Base-by-base conservation (phyloP, 495 filamentous ascomycete genomes). In the Penicillium taxi region DNA sequence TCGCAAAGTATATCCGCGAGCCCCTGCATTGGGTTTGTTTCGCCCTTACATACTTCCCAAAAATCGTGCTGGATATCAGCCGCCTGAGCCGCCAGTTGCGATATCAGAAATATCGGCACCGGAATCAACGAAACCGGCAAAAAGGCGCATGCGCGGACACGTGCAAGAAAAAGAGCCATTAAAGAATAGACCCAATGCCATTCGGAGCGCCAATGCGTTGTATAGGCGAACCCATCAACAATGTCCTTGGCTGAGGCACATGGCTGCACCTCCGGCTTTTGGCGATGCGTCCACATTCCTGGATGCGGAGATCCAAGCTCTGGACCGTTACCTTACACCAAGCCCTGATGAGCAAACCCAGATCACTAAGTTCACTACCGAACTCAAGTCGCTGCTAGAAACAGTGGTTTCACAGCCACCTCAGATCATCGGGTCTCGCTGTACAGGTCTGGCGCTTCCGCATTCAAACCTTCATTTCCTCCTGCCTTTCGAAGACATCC, bases 401-500 rank as follows among this genome's bases (percentile, higher is more conserved):
- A 13, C 31, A 5, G 32, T 40, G 4, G 41, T 56, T 7, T 51
- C 53, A 5, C 42, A 55, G 29, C n/a, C 45, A 5, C 59, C 67
- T 5, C 49, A 65, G 25, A 26, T 72, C 8, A 66, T 73, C 37
- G 77, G 77, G 13, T 78, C 74, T 5, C 56, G 67, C 23, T 35
- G 47, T 4, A 78, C 67, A n/a, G 72, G 73, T n/a, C 51, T 81
- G 21, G 67, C 64, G 1, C 32, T 61, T 26, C 54, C 64, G 13
- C 58, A 61, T 22, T 81, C 78, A 9, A 67, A 69, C 47, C 50
- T 81, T 4, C 64, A 79, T 46, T 55, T 68, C 40, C 47, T 52
- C 18, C 48, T 67, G 6, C 44, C 45, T 6, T 45, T 68, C 5
- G 33, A 51, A 5, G 53, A 58, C 30, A 9, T 33, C 12, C 42